phyloP scores from a whole-genome alignment of 306 rosid species.

The Cicer arietinum region DNA sequence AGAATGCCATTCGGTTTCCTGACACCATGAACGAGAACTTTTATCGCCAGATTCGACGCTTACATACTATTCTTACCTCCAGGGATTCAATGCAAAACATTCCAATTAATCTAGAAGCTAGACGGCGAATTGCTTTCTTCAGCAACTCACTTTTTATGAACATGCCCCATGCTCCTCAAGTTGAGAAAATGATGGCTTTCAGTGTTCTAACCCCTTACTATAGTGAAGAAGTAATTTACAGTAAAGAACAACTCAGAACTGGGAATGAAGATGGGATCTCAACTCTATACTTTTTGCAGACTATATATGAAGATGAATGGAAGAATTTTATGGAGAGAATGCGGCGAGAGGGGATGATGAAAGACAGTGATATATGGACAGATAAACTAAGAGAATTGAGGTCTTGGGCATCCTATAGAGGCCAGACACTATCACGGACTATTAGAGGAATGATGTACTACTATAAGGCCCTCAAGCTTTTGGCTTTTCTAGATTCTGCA shows the following conservation, averaged over 20 bases:
- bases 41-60: conserved; percentile 72
- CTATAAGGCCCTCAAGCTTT: conserved; percentile 85
- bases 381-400: conserved; percentile 77
- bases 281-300: conserved; percentile 76
- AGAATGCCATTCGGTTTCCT: conserved; percentile 66
- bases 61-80: conserved; percentile 84
- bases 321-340: conserved; percentile 89
- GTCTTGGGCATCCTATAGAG: conserved; percentile 93
- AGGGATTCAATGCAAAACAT: conserved; percentile 83
- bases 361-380: conserved; percentile 81
- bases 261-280: conserved; percentile 94
- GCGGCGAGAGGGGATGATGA: conserved; percentile 79
- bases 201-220: conserved; percentile 96
- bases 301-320: conserved; percentile 90
- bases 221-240: conserved; percentile 79
- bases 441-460: conserved; percentile 99
- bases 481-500: conserved; percentile 92
- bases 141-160: conserved; percentile 93
- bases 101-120: conserved; percentile 90
- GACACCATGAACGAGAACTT: conserved; percentile 56
- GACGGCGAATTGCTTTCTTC: conserved; percentile 83
- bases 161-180: conserved; percentile 94
- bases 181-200: conserved; percentile 95
- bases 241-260: conserved; percentile 81
- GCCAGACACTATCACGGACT: conserved; percentile 86